A percentile compares a stretch with the other conserved stretches of the same genome.
Evolutionary conservation across 495 filamentous ascomycete genomes (phyloP).

Genomic region (Apiosordaria backusii): DNA sequence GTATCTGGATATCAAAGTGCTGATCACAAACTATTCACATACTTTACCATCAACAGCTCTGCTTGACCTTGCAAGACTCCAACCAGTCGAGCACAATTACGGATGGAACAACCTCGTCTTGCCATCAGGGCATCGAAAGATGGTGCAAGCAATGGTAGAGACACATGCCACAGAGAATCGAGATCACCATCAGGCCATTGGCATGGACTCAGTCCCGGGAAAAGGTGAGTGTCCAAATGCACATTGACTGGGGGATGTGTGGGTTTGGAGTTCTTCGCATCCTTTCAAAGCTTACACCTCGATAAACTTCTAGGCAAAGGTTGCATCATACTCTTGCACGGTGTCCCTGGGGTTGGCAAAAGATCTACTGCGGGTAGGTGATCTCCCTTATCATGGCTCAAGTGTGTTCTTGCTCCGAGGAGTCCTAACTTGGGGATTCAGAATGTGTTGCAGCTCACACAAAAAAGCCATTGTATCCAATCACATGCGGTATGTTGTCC

Average conservation of each 20-base stretch:
- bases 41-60: constrained; percentile 20
- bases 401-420: neutral
- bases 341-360: constrained; percentile 44
- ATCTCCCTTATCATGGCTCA: neutral
- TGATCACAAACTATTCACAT: neutral
- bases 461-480: constrained; percentile 24
- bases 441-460: constrained; percentile 25
- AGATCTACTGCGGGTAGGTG: constrained; percentile 37
- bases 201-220: constrained; percentile 19
- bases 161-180: constrained; percentile 23
- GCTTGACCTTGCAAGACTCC: constrained; percentile 23
- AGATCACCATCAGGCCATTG: neutral
- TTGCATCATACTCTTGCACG: constrained; percentile 46
- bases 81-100: constrained; percentile 18
- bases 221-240: constrained; percentile 15
- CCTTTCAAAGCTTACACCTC: neutral
- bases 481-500: constrained; percentile 19
- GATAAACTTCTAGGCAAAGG: constrained; percentile 36
- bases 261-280: too few relatives aligned
- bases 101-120: constrained; percentile 35
- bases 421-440: neutral
- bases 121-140: constrained; percentile 27
- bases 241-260: too few relatives aligned
- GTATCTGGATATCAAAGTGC: neutral
- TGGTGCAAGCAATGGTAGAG: constrained; percentile 37